Base-by-base conservation (phyloP, 306 rosid genomes). In the Dicorynia guianensis region DNA sequence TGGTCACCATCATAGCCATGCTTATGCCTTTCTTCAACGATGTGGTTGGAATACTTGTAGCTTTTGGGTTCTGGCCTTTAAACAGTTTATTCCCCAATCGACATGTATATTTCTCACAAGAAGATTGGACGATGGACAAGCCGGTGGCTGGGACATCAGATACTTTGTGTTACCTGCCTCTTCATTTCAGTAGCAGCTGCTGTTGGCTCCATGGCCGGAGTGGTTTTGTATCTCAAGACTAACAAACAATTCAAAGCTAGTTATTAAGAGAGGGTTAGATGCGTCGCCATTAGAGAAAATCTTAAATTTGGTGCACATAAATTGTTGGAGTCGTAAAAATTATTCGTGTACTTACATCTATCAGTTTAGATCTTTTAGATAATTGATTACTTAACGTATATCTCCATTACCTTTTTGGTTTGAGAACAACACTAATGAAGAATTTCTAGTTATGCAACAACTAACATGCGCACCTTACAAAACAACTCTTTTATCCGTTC, bases 1-100 rank as follows among this genome's bases (percentile, higher is more conserved):
- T 74, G 65, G 89, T 95, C 1, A 91, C 97, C 55, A 40, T 87
- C 52, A 77, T 81, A 44, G 87, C 97, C 47, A 86, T 91, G 95
- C 74, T 91, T 50, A 4, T 89, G 78, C 97, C 97, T 18, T 91
- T 89, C 82, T 91, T 91, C 97, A 87, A 91, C 13, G 94, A 91
- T 55, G 85, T 91, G 5, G 94, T 91, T 58, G 97, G 97, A 69
- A 54, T 91, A 19, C 89, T 91, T 46, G 97, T 94, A 44, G 92
- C 97, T 63, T 87, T 89, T 30, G 94, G 92, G 42, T 91, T 91
- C 86, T 89, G 97, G 97, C 94, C 94, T 4, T 75, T 91, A 1
- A 11, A 85, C 94, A 1, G 90, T 89, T 43, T 91, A 77, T 57
- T 91, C 87, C 43, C 97, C 97, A 14, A 81, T 91, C 4, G 97